These are phyloP conservation scores for Schizosaccharomyces versatilis DNA, from an alignment of 1,139 yeast species.

Conservation along the genomic window DNA sequence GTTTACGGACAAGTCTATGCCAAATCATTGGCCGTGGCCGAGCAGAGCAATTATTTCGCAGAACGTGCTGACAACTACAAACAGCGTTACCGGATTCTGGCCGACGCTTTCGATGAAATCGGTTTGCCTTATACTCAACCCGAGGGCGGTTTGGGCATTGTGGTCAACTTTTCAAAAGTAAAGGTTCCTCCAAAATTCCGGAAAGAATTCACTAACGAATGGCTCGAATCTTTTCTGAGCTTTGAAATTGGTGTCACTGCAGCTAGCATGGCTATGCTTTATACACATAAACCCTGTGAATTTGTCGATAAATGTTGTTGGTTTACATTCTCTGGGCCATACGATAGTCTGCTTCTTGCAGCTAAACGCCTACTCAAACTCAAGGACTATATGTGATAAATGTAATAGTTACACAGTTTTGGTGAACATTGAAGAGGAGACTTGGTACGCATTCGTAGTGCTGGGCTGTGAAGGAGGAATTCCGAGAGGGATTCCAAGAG, in stretches of 20 bases:
- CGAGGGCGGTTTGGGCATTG: slow-evolving; percentile 78
- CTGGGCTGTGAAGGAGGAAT: too few species aligned
- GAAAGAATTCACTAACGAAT: slow-evolving; percentile 38
- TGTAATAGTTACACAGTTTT: too few species aligned
- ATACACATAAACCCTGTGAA: slow-evolving; percentile 43
- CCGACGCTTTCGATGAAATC: slow-evolving; percentile 60
- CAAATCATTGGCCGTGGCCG: slow-evolving; percentile 44
- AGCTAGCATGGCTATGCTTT: slow-evolving; percentile 89
- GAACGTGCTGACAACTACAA: slow-evolving; percentile 43
- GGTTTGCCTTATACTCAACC: slow-evolving; percentile 74
- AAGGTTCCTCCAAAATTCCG: slow-evolving; percentile 64
- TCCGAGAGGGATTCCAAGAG: too few species aligned
- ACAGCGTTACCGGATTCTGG: slow-evolving; percentile 49
- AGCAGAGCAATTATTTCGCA: slow-evolving; percentile 40
- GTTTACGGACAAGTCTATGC: slow-evolving; percentile 92
- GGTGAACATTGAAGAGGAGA: too few species aligned
- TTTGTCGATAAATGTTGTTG: slow-evolving; percentile 69
- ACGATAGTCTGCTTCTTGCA: slow-evolving; percentile 55
- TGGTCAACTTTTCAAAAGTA: slow-evolving; percentile 68
- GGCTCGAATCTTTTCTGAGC: slow-evolving; percentile 69
- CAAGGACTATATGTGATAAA: slow-evolving; percentile 38
- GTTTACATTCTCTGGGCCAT: slow-evolving; percentile 94
- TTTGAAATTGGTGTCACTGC: slow-evolving; percentile 88
- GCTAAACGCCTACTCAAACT: slow-evolving; percentile 49
- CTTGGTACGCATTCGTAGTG: too few species aligned